Percentiles rank a stretch among this genome's conserved stretches.
These are phyloP conservation scores for Candida oleophila DNA, from an alignment of 805 yeast species.

Conservation along the genomic window DNA sequence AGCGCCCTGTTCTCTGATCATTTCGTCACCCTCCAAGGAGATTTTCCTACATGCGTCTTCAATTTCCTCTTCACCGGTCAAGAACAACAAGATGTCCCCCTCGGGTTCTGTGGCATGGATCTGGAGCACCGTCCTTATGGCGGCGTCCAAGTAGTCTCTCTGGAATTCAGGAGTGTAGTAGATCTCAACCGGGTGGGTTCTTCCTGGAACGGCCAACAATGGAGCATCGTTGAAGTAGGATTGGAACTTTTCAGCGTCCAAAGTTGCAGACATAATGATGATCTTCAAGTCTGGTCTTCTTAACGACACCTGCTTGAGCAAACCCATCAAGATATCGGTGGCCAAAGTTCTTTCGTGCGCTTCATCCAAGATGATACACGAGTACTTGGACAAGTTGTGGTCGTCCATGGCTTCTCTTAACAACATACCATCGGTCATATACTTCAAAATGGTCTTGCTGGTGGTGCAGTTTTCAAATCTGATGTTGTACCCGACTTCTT, in stretches of 20 bases:
- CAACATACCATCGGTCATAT: conserved; percentile 99
- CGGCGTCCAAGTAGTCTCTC: conserved; percentile 91
- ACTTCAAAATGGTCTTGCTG: conserved; percentile 77
- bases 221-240: conserved; percentile 89
- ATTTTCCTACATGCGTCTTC: conserved; percentile 95
- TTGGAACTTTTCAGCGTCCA: conserved; percentile 96
- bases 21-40: conserved; percentile 82
- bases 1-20: conserved; percentile 82
- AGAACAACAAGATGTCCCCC: conserved; percentile 83
- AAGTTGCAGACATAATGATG: conserved; percentile 95
- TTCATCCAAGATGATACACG: conserved; percentile 92
- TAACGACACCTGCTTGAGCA: conserved; percentile 74
- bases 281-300: conserved; percentile 88
- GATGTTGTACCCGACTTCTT: conserved; percentile 92
- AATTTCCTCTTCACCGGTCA: conserved; percentile 97
- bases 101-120: conserved; percentile 95
- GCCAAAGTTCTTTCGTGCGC: conserved; percentile 98
- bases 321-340: conserved; percentile 95
- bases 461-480: conserved; percentile 91
- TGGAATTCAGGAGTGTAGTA: conserved; percentile 97
- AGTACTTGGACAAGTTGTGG: conserved; percentile 73
- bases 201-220: conserved; percentile 92
- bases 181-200: conserved; percentile 96
- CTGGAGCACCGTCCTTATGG: conserved; percentile 91
- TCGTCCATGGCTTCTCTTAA: conserved; percentile 97